Evolutionary conservation across 2,329 filamentous ascomycete genomes (phyloP), one percentile per base, ranked within the genome.

Genomic region (Fusarium clavum): DNA sequence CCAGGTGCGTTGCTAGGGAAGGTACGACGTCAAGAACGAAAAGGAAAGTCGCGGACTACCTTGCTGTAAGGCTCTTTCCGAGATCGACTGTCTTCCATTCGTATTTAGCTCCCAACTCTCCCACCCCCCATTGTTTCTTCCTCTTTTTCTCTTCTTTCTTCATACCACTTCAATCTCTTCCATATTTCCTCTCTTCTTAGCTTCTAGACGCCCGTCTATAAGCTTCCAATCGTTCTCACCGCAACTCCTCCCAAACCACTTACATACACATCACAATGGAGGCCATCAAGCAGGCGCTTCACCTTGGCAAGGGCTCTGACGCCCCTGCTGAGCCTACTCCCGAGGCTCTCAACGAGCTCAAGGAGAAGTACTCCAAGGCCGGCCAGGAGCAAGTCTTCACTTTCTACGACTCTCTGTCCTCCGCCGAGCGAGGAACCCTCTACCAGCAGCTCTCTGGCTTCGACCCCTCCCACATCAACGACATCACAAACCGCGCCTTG

Each of bases 401-500:
- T 61, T 98, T 84, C 82, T 97, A 92, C 84, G 93, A 98, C 77
- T 87, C 90, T 68, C 90, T 99, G 69, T 85, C 85, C 68, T 82
- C 86, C 20, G 81, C 86, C 55, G 94, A 98, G 71, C 93, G 97
- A 83, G 90, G 90, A 46, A 81, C 86, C 11, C 88, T 99, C 61
- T 97, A 90, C 85, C 83, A 91, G 76, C 96, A 98, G 82, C 88
- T 98, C 65, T 87, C 88, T 70, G 86, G 85, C 77, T 94, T 98
- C 83, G 90, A 98, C 79, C 94, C 95, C 60, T 86, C 87, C 63
- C 88, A 92, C 83, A 95, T 98, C 87, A 97, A 96, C 84, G 88
- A 91, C 74, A 91, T 98, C 80, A 91, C 93, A 77, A 84, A 95
- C 73, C 90, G 88, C 79, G 94, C 94, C 64, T 86, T 98, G 70